phyloP scores from a whole-genome alignment of 305 asterid species.

The Fraxinus floribunda region DNA sequence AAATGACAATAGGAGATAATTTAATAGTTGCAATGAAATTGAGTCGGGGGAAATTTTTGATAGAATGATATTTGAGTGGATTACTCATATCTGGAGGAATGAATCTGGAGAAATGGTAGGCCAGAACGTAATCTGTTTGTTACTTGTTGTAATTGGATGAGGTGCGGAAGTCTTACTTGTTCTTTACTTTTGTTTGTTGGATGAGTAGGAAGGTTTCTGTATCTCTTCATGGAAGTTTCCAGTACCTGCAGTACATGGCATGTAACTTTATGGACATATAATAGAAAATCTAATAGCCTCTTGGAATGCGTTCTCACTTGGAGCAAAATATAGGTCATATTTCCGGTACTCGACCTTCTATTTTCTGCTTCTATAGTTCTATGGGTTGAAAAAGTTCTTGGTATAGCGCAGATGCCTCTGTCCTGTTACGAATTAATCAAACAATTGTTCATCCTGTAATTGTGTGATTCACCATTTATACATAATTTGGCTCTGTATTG shows the following conservation, averaged over 20 bases:
- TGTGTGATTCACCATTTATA: background rate
- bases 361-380: background rate
- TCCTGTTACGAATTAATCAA: background rate
- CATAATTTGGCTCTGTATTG: background rate
- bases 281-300: background rate
- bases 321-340: background rate
- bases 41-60: background rate
- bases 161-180: background rate
- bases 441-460: background rate
- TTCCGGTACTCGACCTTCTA: background rate
- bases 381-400: background rate
- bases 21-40: background rate
- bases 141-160: background rate
- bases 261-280: background rate
- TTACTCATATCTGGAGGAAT: background rate
- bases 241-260: background rate
- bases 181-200: background rate
- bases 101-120: background rate
- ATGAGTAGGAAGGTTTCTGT: background rate
- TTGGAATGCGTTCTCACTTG: background rate
- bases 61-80: background rate
- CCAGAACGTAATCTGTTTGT: background rate
- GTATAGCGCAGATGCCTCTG: background rate
- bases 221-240: background rate
- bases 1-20: background rate